Conservation (phyloP, 768 basidiomycete genomes). For the Scleroderma bovista region DNA sequence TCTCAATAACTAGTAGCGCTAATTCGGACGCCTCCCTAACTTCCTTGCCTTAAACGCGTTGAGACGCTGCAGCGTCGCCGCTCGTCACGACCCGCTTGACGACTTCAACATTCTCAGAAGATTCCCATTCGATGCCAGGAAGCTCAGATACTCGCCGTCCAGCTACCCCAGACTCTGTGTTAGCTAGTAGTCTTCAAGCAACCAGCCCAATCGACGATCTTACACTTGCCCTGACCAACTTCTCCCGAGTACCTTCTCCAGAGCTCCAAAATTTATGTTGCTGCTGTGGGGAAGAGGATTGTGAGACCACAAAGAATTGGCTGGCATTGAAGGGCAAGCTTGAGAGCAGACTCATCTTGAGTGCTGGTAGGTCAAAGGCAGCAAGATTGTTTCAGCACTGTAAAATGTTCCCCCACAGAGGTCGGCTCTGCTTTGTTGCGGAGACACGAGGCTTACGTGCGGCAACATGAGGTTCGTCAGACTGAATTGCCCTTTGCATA, state of each 20-base stretch:
- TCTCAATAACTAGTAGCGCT: neutral
- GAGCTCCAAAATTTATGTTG: constrained; percentile 54
- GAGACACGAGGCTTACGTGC: constrained; percentile 81
- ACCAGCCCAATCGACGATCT: constrained; percentile 73
- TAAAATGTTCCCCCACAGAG: constrained; percentile 43
- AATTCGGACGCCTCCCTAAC: neutral
- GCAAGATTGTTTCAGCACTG: neutral
- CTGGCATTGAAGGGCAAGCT: constrained; percentile 58
- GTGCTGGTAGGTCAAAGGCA: constrained; percentile 62
- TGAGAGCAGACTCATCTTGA: constrained; percentile 73
- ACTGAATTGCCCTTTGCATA: constrained; percentile 4
- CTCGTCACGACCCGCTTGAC: neutral
- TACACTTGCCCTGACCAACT: constrained; percentile 63
- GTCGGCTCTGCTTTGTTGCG: constrained; percentile 86
- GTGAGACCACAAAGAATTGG: constrained; percentile 63
- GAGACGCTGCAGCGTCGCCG: neutral
- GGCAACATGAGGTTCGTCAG: constrained; percentile 61
- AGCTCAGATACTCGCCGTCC: constrained; percentile 24
- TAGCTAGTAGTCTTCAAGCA: constrained; percentile 45
- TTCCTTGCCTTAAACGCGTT: neutral
- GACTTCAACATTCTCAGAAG: neutral
- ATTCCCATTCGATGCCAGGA: constrained; percentile 18
- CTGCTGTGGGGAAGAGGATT: constrained; percentile 62
- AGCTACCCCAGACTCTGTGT: constrained; percentile 45
- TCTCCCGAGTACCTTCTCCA: constrained; percentile 71